Base-by-base conservation (phyloP, 2,329 filamentous ascomycete species). In the Trichoderma sp. region DNA sequence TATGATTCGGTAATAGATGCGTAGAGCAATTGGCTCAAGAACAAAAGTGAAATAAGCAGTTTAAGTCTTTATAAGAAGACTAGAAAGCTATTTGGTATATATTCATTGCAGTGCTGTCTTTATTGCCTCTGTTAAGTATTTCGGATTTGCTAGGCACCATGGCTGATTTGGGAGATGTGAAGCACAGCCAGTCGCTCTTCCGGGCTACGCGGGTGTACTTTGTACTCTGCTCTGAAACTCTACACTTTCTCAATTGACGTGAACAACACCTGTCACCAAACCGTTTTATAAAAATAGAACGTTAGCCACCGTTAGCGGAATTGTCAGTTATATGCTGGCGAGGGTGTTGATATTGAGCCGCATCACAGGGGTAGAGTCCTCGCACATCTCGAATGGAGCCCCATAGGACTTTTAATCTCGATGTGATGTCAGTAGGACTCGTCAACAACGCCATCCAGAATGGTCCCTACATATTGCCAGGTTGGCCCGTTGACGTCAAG, bases 111-210 rank as follows among this genome's bases (percentile, higher is more conserved):
- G 81, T 80, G 2, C 75, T 81, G 14, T 74, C 82, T 24, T 82
- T 82, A 71, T 71, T 82, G 14, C 69, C 65, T 19, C n/a, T 71
- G 73, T 71, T 68, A 5, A 70, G 71, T 33, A 52, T 71, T 5
- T 37, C 73, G 4, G 79, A 77, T 63, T 79, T 81, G 64, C 77
- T 84, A 70, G 82, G 82, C 29, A 83, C 83, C 80, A 84, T 83
- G 72, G 74, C 75, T 24, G 82, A 82, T 71, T 75, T 83, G 6
- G 76, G 81, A 29, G 77, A 83, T 68, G 80, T 80, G 73, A 73
- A 78, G 5, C 70, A 75, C 1, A 76, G 74, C 11, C 80, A 83
- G 72, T 78, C 76, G 74, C 72, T 79, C 3, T 83, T 81, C 72
- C 84, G 82, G 82, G 77, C 75, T 3, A 76, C 76, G 0, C 80